Evolutionary conservation across 805 yeast genomes (phyloP).

Genomic region (Metschnikowia orientalis): DNA sequence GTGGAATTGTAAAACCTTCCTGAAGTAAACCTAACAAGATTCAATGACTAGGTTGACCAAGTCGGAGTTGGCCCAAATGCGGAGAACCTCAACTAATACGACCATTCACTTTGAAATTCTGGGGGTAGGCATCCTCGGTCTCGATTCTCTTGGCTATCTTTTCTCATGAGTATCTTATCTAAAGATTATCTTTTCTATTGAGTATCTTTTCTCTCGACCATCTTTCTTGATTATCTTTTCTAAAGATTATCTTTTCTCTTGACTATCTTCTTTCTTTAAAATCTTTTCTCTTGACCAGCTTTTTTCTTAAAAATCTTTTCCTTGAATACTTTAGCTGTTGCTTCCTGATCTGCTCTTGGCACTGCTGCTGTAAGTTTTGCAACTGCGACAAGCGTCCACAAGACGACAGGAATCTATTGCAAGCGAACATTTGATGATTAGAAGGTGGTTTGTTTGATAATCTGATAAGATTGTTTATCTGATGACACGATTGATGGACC

Average conservation of each 20-base stretch:
- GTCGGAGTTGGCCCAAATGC: constrained; percentile 9
- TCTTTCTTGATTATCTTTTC: too few relatives aligned
- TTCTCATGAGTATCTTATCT: constrained; percentile 7
- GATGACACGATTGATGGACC: not conserved
- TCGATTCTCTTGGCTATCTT: constrained; percentile 35
- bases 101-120: constrained; percentile 33
- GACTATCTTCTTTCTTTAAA: too few relatives aligned
- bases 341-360: constrained; percentile 9
- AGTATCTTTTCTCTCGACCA: too few relatives aligned
- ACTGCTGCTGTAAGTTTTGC: constrained; percentile 14
- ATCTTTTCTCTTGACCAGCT: too few relatives aligned
- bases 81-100: constrained; percentile 28
- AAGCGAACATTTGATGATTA: constrained; percentile 13
- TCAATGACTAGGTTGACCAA: constrained; percentile 17
- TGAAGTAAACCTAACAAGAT: constrained; percentile 27
- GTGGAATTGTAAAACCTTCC: constrained; percentile 29
- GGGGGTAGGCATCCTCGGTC: constrained; percentile 31
- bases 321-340: too few relatives aligned
- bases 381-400: constrained; percentile 12
- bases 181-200: too few relatives aligned
- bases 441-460: not conserved
- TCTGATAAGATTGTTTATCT: not conserved
- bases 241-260: too few relatives aligned
- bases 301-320: too few relatives aligned
- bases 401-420: constrained; percentile 13